These are phyloP conservation scores for Yamadazyma buinensis DNA, from an alignment of 1,139 yeast genomes.

Conservation along the genomic window DNA sequence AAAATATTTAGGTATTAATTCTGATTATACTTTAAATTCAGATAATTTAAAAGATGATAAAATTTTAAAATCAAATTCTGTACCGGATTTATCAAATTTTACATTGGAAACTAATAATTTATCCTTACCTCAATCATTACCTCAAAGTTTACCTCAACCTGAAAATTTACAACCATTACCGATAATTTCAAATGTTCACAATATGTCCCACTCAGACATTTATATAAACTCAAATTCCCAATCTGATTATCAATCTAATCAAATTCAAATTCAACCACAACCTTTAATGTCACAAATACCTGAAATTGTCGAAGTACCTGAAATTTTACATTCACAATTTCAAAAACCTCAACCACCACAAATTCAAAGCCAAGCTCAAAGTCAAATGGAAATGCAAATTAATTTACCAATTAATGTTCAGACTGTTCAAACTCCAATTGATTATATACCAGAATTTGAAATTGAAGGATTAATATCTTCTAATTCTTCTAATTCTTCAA, in stretches of 20 bases:
- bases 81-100: constrained; percentile 24
- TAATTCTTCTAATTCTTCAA: constrained; percentile 3
- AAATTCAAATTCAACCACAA: background rate
- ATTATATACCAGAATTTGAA: constrained; percentile 1
- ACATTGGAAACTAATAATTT: constrained; percentile 6
- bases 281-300: background rate
- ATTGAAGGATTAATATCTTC: background rate
- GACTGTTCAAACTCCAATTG: no score
- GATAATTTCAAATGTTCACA: no score
- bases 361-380: background rate
- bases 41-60: no score
- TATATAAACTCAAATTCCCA: background rate
- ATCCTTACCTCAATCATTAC: constrained; percentile 2
- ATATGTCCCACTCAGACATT: no score
- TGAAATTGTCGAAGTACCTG: background rate
- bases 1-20: background rate
- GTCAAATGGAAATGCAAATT: background rate
- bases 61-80: constrained; percentile 27
- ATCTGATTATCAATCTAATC: background rate
- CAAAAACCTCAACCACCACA: no score
- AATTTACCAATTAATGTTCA: no score
- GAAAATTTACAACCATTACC: no score
- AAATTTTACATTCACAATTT: no score
- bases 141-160: no score
- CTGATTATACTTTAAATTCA: no score